A percentile compares a stretch with the other conserved stretches of the same genome.
Evolutionary conservation across 345 rosid genomes (phyloP).

Genomic region (Populus pruinosa): DNA sequence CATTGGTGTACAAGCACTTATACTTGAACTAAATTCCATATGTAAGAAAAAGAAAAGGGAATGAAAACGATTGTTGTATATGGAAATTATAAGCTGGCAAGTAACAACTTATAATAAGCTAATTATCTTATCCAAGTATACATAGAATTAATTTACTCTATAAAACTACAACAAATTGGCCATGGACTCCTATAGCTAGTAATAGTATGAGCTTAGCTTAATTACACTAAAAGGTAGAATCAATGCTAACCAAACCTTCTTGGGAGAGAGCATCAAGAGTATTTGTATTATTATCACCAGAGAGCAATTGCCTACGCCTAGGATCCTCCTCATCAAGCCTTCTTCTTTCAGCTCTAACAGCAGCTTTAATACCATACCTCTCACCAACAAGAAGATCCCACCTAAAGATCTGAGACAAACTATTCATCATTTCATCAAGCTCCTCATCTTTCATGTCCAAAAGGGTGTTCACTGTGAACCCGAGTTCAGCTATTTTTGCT

Average conservation of each 20-base stretch:
- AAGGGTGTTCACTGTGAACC: constrained; percentile 91
- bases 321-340: constrained; percentile 63
- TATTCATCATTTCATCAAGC: constrained; percentile 98
- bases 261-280: constrained; percentile 87
- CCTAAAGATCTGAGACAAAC: constrained; percentile 76
- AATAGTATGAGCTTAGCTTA: no score
- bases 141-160: no score
- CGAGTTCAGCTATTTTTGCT: constrained; percentile 87
- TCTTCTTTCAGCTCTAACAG: constrained; percentile 83
- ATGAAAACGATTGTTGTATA: no score
- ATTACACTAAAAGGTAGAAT: no score
- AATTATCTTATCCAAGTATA: no score
- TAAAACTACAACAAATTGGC: no score
- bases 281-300: constrained; percentile 41
- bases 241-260: constrained; percentile 49
- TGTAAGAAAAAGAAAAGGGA: no score
- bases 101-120: no score
- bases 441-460: constrained; percentile 91
- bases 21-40: no score
- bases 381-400: constrained; percentile 97
- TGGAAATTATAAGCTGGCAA: no score
- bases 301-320: constrained; percentile 45
- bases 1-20: no score
- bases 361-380: constrained; percentile 87
- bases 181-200: no score